These are phyloP conservation scores for Gastrodia elata DNA, from an alignment of 106 monocot species.

Conservation along the genomic window DNA sequence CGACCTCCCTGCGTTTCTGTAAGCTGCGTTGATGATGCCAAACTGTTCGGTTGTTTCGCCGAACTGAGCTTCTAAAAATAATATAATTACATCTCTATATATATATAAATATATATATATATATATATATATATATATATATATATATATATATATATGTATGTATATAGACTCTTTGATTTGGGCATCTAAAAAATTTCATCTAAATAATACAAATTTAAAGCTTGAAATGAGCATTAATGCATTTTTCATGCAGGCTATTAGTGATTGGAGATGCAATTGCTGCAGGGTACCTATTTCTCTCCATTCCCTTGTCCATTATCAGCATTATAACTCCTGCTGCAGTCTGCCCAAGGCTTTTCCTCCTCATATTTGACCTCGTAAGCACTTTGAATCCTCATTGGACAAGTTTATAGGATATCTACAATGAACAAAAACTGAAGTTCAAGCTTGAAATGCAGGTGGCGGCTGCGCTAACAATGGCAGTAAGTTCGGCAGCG, in stretches of 20 bases:
- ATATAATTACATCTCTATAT: no score
- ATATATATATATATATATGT: no score
- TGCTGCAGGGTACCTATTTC: constrained; percentile 15
- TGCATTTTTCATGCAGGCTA: constrained; percentile 16
- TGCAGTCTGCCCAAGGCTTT: neutral
- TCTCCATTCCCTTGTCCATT: constrained; percentile 19
- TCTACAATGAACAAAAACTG: neutral
- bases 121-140: no score
- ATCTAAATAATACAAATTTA: no score
- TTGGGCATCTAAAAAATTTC: no score
- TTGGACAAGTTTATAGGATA: neutral
- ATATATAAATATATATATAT: no score
- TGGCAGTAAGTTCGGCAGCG: constrained; percentile 45
- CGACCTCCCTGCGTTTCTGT: constrained; percentile 3
- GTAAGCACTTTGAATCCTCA: neutral
- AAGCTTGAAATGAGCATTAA: no score
- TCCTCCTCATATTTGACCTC: constrained; percentile 14
- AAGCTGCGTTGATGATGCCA: no score
- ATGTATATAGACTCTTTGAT: no score
- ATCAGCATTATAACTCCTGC: neutral
- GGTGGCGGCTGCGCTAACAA: constrained; percentile 39
- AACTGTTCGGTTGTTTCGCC: no score
- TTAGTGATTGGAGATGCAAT: constrained; percentile 15
- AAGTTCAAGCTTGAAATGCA: constrained; percentile 6
- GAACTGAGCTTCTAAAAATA: no score